Base-by-base conservation (phyloP, 2,329 filamentous ascomycete species). In the Penicillium brevicompactum region DNA sequence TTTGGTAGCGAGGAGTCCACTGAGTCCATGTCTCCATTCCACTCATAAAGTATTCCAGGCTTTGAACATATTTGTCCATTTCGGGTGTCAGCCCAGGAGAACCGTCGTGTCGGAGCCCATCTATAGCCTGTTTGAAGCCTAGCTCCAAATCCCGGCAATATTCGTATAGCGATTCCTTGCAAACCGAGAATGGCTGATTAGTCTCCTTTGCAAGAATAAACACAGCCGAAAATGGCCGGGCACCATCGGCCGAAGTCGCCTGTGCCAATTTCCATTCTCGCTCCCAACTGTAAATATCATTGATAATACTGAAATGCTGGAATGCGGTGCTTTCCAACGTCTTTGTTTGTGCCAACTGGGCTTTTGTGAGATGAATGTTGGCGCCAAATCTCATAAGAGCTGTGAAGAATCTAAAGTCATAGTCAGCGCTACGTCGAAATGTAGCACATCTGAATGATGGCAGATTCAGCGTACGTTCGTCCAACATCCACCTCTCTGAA, bases 221-320 rank as follows among this genome's bases (percentile, higher is more conserved):
- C 3, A 64, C 47, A 11, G 60, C 51, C 24, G 61, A 64, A 43
- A 64, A 56, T 14, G 56, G 58, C 7, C 22, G 49, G 1, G 61
- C 34, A 22, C 61, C 61, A 46, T 62, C 60, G 13, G 58, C 52
- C 18, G 22, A 38, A 16, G 51, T 50, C 2, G 43, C 43, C 30
- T 58, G 56, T 41, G 57, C 55, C 9, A 53, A 46, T 37, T 55
- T 59, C 56, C 58, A 64, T 51, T 63, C 60, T 6, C 49, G 51
- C 13, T 63, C 58, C 61, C 61, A 64, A 48, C 61, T 64, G 45
- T 59, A 64, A 1, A 64, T 53, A 45, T 64, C 61, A 46, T 64
- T 64, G 18, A 64, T 46, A 2, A 55, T 46, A 24, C 61, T 51
- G 42, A 61, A 18, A 38, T 61, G 58, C n/a, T 60, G 51, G 21